Evolutionary conservation across 192 early-diverging fungal species (phyloP), one percentile per base, ranked within the genome.

Genomic region (Coemansia interrupta): DNA sequence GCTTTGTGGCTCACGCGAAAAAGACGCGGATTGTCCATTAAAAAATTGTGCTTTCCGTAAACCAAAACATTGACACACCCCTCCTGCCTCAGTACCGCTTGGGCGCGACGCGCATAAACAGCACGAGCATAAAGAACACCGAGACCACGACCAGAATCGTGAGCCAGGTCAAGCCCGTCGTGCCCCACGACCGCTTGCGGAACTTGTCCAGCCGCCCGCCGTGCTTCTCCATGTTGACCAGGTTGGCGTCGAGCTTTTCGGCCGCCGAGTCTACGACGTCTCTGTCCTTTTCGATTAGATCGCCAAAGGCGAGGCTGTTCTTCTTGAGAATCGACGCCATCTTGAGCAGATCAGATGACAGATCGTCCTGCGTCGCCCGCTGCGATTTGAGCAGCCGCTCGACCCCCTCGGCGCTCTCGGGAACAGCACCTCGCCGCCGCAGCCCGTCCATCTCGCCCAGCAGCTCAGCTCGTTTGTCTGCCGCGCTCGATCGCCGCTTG

Each of bases 151-250:
- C 60, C 29, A 70, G 60, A 43, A 80, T 60, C 43, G 58, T 54
- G 57, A 70, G 45, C 77, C 71, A 73, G 8, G 77, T 80, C 56
- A 80, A 45, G 15, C 77, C 77, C 5, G 77, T 73, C 19, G 77
- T 80, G 48, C 71, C 77, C 77, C 77, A 80, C 22, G 77, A 63
- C 23, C 64, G 70, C 64, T 70, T 70, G 59, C 77, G 77, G 68
- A 70, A 80, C 58, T 70, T 66, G 47, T 42, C 47, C 28, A 80
- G 63, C 40, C 72, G 63, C 5, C 39, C 51, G 15, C 77, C 72
- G n/a, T 80, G 77, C 30, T 20, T 54, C 18, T 58, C 58, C 29
- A 80, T 58, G 13, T 67, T 54, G n/a, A 61, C 38, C 26, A 66
- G 61, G 57, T 68, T 80, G 40, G 55, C 49, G 20, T 56, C 61